Conservation (phyloP, 345 rosid genomes). For the Psidium friedrichsthalianum region DNA sequence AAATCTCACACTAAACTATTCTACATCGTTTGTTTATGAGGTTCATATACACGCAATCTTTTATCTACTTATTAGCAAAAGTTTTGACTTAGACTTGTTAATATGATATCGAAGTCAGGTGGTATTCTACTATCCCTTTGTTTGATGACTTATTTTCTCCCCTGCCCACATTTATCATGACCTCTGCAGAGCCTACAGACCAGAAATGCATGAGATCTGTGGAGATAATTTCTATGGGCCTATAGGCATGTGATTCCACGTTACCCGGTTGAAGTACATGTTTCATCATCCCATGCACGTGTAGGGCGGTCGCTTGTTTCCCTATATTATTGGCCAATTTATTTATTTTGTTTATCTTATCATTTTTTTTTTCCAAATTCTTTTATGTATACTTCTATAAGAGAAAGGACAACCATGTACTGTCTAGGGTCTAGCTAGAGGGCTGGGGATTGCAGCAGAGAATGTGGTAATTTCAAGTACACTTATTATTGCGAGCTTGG, state of each 20-base stretch:
- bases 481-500: neutral
- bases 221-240: neutral
- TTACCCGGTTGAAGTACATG: neutral
- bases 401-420: neutral
- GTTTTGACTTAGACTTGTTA: neutral
- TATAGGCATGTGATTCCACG: neutral
- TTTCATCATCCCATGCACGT: neutral
- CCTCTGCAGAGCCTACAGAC: neutral
- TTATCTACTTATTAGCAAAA: neutral
- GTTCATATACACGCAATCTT: neutral
- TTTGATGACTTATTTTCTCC: neutral
- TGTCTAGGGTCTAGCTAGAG: neutral
- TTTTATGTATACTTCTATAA: neutral
- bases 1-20: neutral
- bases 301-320: neutral
- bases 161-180: neutral
- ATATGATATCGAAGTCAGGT: fast-evolving
- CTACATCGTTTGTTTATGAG: neutral
- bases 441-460: neutral
- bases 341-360: neutral
- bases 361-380: neutral
- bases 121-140: neutral
- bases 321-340: neutral
- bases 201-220: neutral
- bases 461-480: neutral